Conservation (phyloP, 805 yeast genomes). For the Wickerhamomyces subpelliculosus region DNA sequence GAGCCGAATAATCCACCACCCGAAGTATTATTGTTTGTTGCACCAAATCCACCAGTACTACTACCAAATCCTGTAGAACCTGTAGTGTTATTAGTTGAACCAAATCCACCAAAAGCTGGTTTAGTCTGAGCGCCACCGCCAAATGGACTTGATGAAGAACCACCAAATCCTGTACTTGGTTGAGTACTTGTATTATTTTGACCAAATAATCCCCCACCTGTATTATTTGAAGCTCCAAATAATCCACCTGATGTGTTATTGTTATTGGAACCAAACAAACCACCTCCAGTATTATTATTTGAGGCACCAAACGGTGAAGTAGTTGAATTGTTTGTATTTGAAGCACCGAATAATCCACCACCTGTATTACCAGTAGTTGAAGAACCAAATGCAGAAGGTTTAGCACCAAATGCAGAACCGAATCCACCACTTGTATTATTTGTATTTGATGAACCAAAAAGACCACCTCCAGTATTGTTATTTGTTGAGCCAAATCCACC, state of each 20-base stretch:
- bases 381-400: slow-evolving; percentile 14
- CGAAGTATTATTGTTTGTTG: slow-evolving; percentile 7
- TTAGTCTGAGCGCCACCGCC: slow-evolving; percentile 19
- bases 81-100: slow-evolving; percentile 7
- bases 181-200: slow-evolving; percentile 14
- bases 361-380: slow-evolving; percentile 13
- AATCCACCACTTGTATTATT: slow-evolving; percentile 7
- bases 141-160: slow-evolving; percentile 14
- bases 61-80: slow-evolving; percentile 9
- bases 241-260: slow-evolving; percentile 9
- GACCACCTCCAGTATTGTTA: slow-evolving; percentile 19
- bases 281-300: slow-evolving; percentile 22
- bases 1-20: slow-evolving; percentile 28
- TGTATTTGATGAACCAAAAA: slow-evolving; percentile 25
- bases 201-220: slow-evolving; percentile 42
- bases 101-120: slow-evolving; percentile 29
- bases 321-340: slow-evolving; percentile 18
- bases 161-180: slow-evolving; percentile 27
- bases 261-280: slow-evolving; percentile 31
- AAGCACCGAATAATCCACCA: slow-evolving; percentile 35
- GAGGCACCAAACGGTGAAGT: slow-evolving; percentile 19
- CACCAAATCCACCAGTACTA: slow-evolving; percentile 22
- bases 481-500: slow-evolving; percentile 38
- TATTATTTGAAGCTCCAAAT: slow-evolving; percentile 5
- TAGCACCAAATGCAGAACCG: slow-evolving; percentile 24